These are phyloP conservation scores for Castanospermum australe DNA, from an alignment of 306 rosid genomes.

Conservation along the genomic window DNA sequence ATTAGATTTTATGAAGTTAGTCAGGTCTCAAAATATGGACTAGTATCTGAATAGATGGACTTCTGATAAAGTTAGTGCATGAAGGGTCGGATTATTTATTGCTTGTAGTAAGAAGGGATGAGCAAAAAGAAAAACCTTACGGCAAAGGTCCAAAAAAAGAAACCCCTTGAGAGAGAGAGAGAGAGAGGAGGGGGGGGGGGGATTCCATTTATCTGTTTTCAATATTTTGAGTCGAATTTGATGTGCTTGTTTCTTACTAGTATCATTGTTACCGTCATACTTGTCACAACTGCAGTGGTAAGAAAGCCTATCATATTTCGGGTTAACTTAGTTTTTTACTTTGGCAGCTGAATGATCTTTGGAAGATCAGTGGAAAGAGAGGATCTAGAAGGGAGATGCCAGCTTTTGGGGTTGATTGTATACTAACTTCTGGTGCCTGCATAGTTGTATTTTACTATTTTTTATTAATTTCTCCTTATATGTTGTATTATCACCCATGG, in stretches of 20 bases:
- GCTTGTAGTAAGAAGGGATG: neutral
- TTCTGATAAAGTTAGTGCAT: too few species aligned
- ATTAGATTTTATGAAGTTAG: too few species aligned
- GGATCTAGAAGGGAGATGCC: neutral
- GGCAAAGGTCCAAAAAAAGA: neutral
- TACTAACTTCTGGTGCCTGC: neutral
- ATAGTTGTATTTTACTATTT: neutral
- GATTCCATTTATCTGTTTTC: too few species aligned
- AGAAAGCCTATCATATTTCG: neutral
- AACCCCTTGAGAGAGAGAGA: neutral
- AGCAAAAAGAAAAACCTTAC: neutral
- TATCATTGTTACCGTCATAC: neutral
- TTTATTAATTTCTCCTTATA: neutral
- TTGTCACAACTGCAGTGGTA: neutral
- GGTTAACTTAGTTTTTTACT: neutral
- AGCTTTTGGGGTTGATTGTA: neutral
- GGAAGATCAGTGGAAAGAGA: slow-evolving; percentile 9
- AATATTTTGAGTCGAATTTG: neutral
- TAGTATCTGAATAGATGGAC: too few species aligned
- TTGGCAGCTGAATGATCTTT: slow-evolving; percentile 25
- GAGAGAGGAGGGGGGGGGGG: too few species aligned
- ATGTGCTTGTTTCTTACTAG: neutral
- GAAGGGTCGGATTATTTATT: too few species aligned
- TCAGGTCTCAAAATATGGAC: neutral
- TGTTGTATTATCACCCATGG: slow-evolving; percentile 5